These are phyloP conservation scores for Hypoxylon sp. DNA, from an alignment of 2,329 filamentous ascomycete genomes.

Conservation along the genomic window DNA sequence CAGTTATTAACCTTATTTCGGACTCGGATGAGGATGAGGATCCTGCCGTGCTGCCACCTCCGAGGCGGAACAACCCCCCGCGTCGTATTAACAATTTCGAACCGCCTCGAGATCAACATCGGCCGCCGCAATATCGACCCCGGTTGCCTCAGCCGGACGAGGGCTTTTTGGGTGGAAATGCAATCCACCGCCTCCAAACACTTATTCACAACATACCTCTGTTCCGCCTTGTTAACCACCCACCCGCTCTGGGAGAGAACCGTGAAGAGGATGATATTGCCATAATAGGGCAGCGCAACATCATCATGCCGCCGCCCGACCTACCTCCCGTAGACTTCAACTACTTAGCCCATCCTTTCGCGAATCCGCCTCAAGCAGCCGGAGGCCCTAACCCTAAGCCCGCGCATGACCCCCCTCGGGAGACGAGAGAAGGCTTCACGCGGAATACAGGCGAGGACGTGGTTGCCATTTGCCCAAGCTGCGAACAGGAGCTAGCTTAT, in stretches of 20 bases:
- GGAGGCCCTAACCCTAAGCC: constrained; percentile 56
- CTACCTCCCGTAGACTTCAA: constrained; percentile 46
- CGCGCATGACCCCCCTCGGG: constrained; percentile 73
- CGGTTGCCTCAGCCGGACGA: background rate
- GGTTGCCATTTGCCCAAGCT: constrained; percentile 86
- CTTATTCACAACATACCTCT: constrained; percentile 44
- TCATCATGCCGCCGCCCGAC: constrained; percentile 14
- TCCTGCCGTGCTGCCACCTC: constrained; percentile 26
- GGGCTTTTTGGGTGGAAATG: background rate
- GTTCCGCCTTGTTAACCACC: constrained; percentile 35
- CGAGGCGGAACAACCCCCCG: constrained; percentile 12
- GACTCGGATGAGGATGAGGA: constrained; percentile 52
- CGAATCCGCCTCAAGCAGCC: constrained; percentile 9
- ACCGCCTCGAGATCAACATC: background rate
- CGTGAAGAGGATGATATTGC: constrained; percentile 47
- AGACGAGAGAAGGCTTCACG: constrained; percentile 82
- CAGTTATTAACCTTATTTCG: constrained; percentile 50
- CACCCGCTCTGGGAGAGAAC: constrained; percentile 28
- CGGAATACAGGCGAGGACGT: constrained; percentile 79
- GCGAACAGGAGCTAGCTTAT: constrained; percentile 84
- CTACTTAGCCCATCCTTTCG: constrained; percentile 46
- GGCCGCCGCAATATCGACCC: background rate
- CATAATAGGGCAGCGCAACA: constrained; percentile 44
- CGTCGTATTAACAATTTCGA: constrained; percentile 1
- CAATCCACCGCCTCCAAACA: constrained; percentile 32